Evolutionary conservation across 2,329 filamentous ascomycete species (phyloP), one percentile per base, ranked within the genome.

Genomic region (Hypomyces perniciosus): DNA sequence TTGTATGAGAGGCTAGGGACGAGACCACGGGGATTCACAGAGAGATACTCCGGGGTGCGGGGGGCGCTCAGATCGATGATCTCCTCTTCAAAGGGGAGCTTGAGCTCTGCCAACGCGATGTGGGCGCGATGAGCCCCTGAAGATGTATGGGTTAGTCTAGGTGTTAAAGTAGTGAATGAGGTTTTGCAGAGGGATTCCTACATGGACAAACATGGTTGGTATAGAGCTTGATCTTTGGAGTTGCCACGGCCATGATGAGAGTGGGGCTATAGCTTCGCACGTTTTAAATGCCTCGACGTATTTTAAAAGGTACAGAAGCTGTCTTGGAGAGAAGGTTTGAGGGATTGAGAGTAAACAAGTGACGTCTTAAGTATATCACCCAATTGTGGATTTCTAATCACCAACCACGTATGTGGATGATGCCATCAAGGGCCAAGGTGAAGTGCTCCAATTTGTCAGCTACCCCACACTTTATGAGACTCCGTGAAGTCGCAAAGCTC

Each of bases 1-100:
- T 81, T 76, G 72, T 86, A 85, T 27, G 79, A 77, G 50, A 93
- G 70, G 0, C 82, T 72, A 1, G 89, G 88, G 4, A 93, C 87
- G 3, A 90, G 79, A 10, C 89, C 89, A 51, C 87, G 82, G 57
- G 88, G 87, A 71, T 92, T 91, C 64, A 93, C 71, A 46, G 84
- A 73, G 7, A 93, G 78, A 64, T 92, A 93, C 74, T 84, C 88
- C 35, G 79, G 73, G 29, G 85, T 82, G 8, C 88, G 81, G 0
- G 88, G 88, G 8, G 68, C 77, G 58, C 71, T 67, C 43, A 93
- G 75, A 64, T 92, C 85, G 59, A 95, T 86, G 51, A 82, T 80
- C 54, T 87, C 82, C 57, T 89, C 83, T 51, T 88, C 82, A 60
- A 81, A 88, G 0, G 79, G 73, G 30, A 90, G 62, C 8, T 75